These are phyloP conservation scores for Nicotiana undulata DNA, from an alignment of 257 asterid species.

Conservation along the genomic window DNA sequence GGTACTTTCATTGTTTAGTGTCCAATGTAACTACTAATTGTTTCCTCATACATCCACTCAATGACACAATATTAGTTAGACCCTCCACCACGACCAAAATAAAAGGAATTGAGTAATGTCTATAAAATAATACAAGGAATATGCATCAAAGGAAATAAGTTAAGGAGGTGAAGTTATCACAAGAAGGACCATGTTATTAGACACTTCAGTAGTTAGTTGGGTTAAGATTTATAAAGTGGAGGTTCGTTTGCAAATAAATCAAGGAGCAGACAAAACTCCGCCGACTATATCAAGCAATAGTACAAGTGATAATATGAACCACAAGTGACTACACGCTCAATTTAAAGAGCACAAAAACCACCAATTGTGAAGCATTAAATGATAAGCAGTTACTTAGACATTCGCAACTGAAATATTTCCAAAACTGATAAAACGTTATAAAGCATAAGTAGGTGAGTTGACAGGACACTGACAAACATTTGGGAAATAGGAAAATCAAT, in stretches of 20 bases:
- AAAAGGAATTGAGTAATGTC: neutral
- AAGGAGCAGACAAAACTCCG: neutral
- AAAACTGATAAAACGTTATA: neutral
- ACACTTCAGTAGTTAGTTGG: slow-evolving; percentile 2
- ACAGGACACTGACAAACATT: neutral
- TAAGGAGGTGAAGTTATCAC: neutral
- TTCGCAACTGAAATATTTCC: neutral
- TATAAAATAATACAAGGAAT: neutral
- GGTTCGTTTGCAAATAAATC: neutral
- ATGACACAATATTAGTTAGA: neutral
- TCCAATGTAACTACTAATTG: neutral
- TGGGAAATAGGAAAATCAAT: neutral
- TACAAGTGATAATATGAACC: neutral
- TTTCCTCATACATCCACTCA: neutral
- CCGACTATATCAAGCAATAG: neutral
- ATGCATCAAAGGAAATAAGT: neutral
- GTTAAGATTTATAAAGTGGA: neutral
- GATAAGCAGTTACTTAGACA: neutral
- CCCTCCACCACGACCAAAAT: neutral
- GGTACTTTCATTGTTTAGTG: neutral
- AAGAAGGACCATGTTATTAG: neutral
- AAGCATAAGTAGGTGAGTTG: neutral
- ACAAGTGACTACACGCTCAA: neutral
- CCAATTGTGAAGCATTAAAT: neutral
- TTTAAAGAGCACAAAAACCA: neutral